phyloP scores from a whole-genome alignment of 257 asterid species.

The Penstemon barbatus region DNA sequence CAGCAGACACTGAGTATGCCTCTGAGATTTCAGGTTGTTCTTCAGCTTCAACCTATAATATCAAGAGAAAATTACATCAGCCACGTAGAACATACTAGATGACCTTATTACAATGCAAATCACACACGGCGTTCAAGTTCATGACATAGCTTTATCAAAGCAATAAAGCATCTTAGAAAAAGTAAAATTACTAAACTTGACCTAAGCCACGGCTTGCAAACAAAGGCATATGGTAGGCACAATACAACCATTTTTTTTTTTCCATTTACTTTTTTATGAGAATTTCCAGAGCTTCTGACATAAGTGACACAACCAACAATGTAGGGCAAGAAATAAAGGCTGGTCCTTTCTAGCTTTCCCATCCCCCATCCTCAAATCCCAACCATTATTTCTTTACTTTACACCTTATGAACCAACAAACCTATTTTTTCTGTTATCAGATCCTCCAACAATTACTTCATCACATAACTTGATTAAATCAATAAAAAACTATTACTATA shows the following conservation, averaged over 20 bases:
- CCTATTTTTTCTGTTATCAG: not conserved
- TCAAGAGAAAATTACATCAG: constrained; percentile 27
- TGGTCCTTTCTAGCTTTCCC: too few relatives aligned
- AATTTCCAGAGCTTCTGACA: not conserved
- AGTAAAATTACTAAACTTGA: not conserved
- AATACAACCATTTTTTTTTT: too few relatives aligned
- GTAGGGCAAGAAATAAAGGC: too few relatives aligned
- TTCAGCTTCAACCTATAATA: constrained; percentile 90
- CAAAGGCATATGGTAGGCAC: constrained; percentile 1
- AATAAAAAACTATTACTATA: constrained; percentile 11
- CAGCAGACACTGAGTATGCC: constrained; percentile 81
- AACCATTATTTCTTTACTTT: too few relatives aligned
- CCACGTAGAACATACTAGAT: not conserved
- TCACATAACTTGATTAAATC: not conserved
- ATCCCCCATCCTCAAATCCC: too few relatives aligned
- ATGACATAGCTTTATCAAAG: constrained; percentile 6
- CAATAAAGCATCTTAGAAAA: constrained; percentile 7
- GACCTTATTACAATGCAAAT: not conserved
- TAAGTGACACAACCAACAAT: too few relatives aligned
- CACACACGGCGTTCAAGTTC: constrained; percentile 8
- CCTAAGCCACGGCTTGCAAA: constrained; percentile 3
- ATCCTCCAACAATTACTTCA: constrained; percentile 10
- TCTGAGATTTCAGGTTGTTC: constrained; percentile 95
- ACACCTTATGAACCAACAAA: too few relatives aligned
- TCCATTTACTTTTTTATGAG: not conserved